Percentiles rank a stretch among this genome's conserved stretches.
Evolutionary conservation across 352 stramenopile species (phyloP).

Genomic region (Phytophthora aleatoria): DNA sequence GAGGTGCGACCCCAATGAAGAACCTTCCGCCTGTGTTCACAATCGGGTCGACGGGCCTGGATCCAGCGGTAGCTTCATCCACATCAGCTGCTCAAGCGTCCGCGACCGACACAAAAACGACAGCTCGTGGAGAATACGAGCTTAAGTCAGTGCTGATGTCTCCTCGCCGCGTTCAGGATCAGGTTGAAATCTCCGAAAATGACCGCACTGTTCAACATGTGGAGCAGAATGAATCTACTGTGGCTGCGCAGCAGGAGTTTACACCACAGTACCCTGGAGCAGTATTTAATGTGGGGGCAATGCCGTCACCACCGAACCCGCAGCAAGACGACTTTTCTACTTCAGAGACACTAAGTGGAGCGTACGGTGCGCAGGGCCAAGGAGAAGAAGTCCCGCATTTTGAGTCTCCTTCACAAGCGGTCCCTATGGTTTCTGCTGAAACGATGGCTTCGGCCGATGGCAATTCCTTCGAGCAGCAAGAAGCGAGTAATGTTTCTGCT

Average conservation of each 20-base stretch:
- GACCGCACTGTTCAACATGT: background rate
- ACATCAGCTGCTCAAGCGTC: constrained; percentile 8
- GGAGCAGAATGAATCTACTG: constrained; percentile 10
- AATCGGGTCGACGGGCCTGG: constrained; percentile 36
- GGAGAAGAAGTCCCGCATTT: constrained; percentile 9
- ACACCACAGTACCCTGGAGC: constrained; percentile 21
- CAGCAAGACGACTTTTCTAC: constrained; percentile 18
- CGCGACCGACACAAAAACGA: constrained; percentile 1
- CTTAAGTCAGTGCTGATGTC: constrained; percentile 45
- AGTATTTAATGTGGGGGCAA: constrained; percentile 26
- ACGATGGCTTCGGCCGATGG: background rate
- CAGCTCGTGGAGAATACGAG: constrained; percentile 32
- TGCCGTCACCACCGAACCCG: constrained; percentile 17
- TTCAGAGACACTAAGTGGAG: constrained; percentile 6
- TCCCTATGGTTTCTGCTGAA: constrained; percentile 16
- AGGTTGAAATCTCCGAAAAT: constrained; percentile 13
- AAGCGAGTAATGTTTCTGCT: background rate
- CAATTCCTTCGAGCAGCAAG: constrained; percentile 7
- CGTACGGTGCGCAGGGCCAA: constrained; percentile 11
- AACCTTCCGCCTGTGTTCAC: constrained; percentile 40
- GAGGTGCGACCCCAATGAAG: constrained; percentile 40
- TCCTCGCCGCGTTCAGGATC: constrained; percentile 22
- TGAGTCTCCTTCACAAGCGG: constrained; percentile 19
- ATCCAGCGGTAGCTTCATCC: constrained; percentile 29
- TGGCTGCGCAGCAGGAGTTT: constrained; percentile 7